phyloP scores from a whole-genome alignment of 352 stramenopile species.

The Phytophthora aleatoria region DNA sequence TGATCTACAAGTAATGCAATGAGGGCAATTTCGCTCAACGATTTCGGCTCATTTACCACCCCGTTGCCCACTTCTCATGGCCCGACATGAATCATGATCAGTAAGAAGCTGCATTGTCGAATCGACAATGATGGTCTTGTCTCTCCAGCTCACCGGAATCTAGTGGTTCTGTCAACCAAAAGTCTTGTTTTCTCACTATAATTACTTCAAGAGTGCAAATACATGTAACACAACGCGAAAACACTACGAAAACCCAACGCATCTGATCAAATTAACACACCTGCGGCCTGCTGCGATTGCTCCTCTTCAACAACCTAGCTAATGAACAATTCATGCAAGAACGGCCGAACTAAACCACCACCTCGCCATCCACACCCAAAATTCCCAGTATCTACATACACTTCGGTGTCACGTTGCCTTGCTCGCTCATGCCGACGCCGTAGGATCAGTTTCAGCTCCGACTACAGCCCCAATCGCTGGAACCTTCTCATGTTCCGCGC shows the following conservation, averaged over 20 bases:
- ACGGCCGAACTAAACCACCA: not conserved
- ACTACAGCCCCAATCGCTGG: slow-evolving; percentile 7
- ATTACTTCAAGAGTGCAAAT: too few species aligned
- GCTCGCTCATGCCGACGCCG: slow-evolving; percentile 21
- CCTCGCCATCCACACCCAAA: slow-evolving; percentile 14
- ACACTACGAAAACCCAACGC: slow-evolving; percentile 5
- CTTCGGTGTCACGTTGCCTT: not conserved
- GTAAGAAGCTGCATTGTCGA: too few species aligned
- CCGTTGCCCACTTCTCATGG: too few species aligned
- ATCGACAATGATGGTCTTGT: too few species aligned
- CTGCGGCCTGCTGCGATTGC: slow-evolving; percentile 8
- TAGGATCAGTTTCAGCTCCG: slow-evolving; percentile 21
- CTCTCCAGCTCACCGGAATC: too few species aligned
- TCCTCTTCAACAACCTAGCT: slow-evolving; percentile 8
- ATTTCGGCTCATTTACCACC: too few species aligned
- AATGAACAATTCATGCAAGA: slow-evolving; percentile 21
- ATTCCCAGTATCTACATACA: slow-evolving; percentile 13
- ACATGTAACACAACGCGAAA: not conserved
- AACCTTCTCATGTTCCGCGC: slow-evolving; percentile 8
- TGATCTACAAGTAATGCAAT: too few species aligned
- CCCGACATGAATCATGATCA: too few species aligned
- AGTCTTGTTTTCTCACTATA: too few species aligned
- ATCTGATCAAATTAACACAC: slow-evolving; percentile 33
- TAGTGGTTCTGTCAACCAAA: too few species aligned
- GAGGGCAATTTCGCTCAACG: too few species aligned